Base-by-base conservation (phyloP, 768 basidiomycete genomes). In the Termitomyces sp. region DNA sequence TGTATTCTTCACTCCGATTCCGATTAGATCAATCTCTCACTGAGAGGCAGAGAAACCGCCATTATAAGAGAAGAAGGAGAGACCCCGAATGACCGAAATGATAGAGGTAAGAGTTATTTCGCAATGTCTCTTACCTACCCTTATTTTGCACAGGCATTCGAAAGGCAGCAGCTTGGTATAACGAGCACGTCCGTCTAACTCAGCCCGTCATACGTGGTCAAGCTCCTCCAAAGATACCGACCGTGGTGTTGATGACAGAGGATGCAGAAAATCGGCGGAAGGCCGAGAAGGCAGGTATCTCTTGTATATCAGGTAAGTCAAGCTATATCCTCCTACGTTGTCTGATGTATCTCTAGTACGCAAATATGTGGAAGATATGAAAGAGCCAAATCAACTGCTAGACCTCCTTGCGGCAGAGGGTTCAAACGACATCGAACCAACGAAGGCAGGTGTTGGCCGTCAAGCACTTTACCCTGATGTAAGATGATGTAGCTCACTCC, bases 81-180 rank as follows among this genome's bases (percentile, higher is more conserved):
- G 72, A 85, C 85, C 0, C 92, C 94, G 0, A 98, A 98, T 64
- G 97, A 99, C 68, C 81, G 91, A 27, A 98, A 98, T 67, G 97
- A 98, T 68, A 76, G 97, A 82, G 89, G 95, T 92, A 58, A 32
- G 72, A 67, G 16, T 27, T 16, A 12, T 47, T 4, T 9, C 12
- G 5, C 33, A 33, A 50, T 14, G 20, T 36, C 24, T 39, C 37
- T 59, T 34, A 2, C 54, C 34, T 27, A 43, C 32, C 33, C 16
- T 53, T 26, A 58, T 34, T 2, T 14, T 10, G n/a, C 2, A 16
- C 26, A 95, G 95, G 92, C 6, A 99, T 99, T 59, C 84, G 97
- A 49, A 89, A 85, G 67, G 89, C 92, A 1, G 81, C 93, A 1
- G 75, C 83, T 44, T 99, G 95, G 93, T 99, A 98, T 72, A 83